Conservation (phyloP, 257 asterid species). For the Cynanchum wilfordii region DNA sequence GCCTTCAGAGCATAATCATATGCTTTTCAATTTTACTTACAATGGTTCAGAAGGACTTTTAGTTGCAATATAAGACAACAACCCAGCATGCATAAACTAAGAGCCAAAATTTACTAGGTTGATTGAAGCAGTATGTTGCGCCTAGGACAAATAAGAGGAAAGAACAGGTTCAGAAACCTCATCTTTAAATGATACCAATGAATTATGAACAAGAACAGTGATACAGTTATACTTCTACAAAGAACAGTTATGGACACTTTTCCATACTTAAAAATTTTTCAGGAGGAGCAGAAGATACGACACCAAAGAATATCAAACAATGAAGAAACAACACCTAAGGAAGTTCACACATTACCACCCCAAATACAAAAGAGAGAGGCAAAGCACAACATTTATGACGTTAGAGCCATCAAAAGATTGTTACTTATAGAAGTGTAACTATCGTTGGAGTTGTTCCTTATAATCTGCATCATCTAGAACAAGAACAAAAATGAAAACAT, state of each 20-base stretch:
- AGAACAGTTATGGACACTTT: neutral
- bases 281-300: neutral
- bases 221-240: neutral
- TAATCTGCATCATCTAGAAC: neutral
- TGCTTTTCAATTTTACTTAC: neutral
- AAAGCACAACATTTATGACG: neutral
- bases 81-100: neutral
- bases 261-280: neutral
- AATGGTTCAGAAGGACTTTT: neutral
- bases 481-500: neutral
- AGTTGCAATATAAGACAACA: neutral
- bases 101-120: neutral
- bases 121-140: neutral
- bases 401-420: neutral
- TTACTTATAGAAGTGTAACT: neutral
- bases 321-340: neutral
- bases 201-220: neutral
- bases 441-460: neutral
- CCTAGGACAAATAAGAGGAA: neutral
- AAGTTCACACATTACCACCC: neutral
- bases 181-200: neutral
- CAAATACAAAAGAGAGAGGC: neutral
- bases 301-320: neutral
- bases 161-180: neutral
- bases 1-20: constrained; percentile 26